Conservation (phyloP, 164 flowering plant genomes). For the Nymphaea thermarum region DNA sequence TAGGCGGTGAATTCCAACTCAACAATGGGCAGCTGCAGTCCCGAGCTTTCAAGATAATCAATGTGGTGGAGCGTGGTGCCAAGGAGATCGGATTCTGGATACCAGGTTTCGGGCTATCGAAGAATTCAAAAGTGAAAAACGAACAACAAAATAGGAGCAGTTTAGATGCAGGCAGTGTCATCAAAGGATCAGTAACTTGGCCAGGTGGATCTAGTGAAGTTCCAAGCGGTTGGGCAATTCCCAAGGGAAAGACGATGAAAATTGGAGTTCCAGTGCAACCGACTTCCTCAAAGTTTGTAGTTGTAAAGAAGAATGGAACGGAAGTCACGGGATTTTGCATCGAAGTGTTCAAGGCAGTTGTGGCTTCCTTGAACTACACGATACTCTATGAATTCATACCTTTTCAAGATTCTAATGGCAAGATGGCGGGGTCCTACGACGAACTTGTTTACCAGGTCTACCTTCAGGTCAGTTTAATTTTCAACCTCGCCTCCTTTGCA, state of each 20-base stretch:
- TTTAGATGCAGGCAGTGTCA: neutral
- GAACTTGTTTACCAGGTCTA: constrained; percentile 2
- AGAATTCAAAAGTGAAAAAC: constrained; percentile 7
- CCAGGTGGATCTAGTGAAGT: constrained; percentile 5
- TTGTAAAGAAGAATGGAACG: neutral
- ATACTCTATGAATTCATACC: constrained; percentile 1
- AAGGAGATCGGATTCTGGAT: constrained; percentile 23
- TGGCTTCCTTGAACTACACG: constrained; percentile 3
- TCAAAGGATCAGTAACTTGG: constrained; percentile 1
- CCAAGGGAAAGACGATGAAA: constrained; percentile 3
- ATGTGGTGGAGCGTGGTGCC: constrained; percentile 16
- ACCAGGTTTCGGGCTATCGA: constrained; percentile 7
- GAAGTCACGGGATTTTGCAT: constrained; percentile 2
- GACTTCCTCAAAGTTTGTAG: neutral
- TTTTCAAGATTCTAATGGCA: neutral
- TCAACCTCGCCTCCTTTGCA: no score
- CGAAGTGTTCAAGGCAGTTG: constrained; percentile 10
- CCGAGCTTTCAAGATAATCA: constrained; percentile 15
- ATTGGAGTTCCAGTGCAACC: constrained; percentile 2
- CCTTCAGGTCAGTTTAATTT: neutral
- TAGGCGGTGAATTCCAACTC: constrained; percentile 15
- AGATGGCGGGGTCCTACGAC: neutral
- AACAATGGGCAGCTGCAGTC: constrained; percentile 14
- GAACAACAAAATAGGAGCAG: neutral
- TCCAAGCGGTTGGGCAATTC: constrained; percentile 9